Conservation (phyloP, 306 rosid species). For the Vicia villosa region DNA sequence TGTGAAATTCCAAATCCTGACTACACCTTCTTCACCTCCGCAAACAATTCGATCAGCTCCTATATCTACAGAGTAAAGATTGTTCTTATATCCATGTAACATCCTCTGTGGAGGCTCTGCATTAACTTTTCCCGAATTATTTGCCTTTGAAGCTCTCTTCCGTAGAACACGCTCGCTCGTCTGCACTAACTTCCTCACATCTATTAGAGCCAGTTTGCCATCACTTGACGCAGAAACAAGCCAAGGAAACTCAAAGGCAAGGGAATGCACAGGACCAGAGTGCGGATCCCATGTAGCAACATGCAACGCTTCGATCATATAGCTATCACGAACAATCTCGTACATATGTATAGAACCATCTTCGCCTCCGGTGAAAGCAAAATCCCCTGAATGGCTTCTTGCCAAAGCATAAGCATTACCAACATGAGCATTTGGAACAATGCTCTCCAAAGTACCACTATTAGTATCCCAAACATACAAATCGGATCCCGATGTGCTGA, state of each 20-base stretch:
- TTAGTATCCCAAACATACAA: constrained; percentile 82
- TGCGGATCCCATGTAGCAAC: constrained; percentile 87
- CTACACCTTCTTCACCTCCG: constrained; percentile 93
- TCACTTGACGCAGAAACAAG: constrained; percentile 91
- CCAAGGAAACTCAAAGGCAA: constrained; percentile 98
- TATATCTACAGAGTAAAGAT: constrained; percentile 73
- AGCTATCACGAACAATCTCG: constrained; percentile 49
- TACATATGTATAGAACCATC: constrained; percentile 89
- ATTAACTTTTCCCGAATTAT: constrained; percentile 37
- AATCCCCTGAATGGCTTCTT: constrained; percentile 75
- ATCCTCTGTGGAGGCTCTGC: constrained; percentile 94
- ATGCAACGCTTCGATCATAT: constrained; percentile 39
- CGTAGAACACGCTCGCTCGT: constrained; percentile 46
- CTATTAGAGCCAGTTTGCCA: constrained; percentile 79
- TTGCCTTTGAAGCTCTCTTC: constrained; percentile 42
- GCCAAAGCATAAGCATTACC: constrained; percentile 77
- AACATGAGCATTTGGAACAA: constrained; percentile 66
- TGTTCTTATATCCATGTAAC: constrained; percentile 75
- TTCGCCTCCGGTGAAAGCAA: constrained; percentile 90
- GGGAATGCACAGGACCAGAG: constrained; percentile 75
- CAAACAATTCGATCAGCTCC: constrained; percentile 93
- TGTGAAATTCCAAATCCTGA: constrained; percentile 91
- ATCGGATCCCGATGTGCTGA: constrained; percentile 77
- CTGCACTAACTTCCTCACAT: constrained; percentile 71
- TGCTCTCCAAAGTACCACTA: constrained; percentile 52